A percentile compares a stretch with the other conserved stretches of the same genome.
phyloP scores from a whole-genome alignment of 1,284 basidiomycete genomes.

The Phellopilus nigrolimitatus region DNA sequence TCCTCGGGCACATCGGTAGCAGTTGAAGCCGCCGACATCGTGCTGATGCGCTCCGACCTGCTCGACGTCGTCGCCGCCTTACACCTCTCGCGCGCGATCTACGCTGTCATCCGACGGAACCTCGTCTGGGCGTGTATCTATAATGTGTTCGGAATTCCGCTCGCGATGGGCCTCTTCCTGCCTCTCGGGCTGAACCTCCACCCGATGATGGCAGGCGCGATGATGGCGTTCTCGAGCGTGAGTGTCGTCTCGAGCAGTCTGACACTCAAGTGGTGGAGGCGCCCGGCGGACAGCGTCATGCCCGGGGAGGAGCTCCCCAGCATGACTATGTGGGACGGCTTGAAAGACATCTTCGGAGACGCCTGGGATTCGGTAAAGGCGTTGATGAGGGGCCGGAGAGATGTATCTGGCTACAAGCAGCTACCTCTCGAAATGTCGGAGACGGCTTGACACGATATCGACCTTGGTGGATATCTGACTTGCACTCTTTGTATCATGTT shows the following conservation, averaged over 20 bases:
- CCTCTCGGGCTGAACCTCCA: constrained; percentile 92
- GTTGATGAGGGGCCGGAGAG: constrained; percentile 37
- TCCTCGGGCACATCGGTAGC: constrained; percentile 96
- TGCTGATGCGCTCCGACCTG: constrained; percentile 94
- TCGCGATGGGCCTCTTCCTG: constrained; percentile 96
- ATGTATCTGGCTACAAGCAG: constrained; percentile 55
- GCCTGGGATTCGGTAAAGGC: constrained; percentile 42
- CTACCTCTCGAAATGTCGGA: constrained; percentile 65
- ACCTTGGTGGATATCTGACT: no score
- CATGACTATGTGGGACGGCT: constrained; percentile 42
- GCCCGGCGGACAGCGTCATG: constrained; percentile 68
- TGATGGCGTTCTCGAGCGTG: constrained; percentile 97
- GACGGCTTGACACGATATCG: constrained; percentile 30
- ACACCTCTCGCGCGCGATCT: constrained; percentile 86
- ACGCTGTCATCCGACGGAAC: constrained; percentile 85
- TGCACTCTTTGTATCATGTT: not conserved
- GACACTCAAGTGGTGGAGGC: constrained; percentile 81
- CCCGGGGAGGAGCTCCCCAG: constrained; percentile 45
- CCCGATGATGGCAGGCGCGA: constrained; percentile 96
- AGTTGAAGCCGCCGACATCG: constrained; percentile 96
- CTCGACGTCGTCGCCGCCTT: constrained; percentile 96
- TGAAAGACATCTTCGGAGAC: constrained; percentile 34
- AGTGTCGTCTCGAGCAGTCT: constrained; percentile 92
- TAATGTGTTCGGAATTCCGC: constrained; percentile 93
- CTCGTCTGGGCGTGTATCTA: constrained; percentile 92